Conservation (phyloP, 441 rosid genomes). For the Corymbia citriodora region DNA sequence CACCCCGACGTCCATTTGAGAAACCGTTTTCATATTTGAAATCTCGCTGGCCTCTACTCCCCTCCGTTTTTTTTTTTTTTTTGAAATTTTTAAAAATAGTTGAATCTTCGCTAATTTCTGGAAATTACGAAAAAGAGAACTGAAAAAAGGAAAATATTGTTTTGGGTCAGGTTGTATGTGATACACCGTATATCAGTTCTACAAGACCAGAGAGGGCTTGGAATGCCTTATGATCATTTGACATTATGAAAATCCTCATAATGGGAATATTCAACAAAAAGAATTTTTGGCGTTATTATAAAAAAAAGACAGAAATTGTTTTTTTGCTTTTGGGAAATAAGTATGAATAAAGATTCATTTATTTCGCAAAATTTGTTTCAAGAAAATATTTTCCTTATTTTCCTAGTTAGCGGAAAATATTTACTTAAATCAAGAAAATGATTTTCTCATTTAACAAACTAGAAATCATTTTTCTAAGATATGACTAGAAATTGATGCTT, state of each 20-base stretch:
- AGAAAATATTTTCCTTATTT: background rate
- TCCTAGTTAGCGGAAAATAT: background rate
- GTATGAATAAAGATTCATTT: too few relatives aligned
- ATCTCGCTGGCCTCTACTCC: background rate
- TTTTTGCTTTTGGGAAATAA: background rate
- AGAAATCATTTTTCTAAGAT: background rate
- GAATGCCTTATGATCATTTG: background rate
- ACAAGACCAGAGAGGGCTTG: background rate
- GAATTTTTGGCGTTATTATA: background rate
- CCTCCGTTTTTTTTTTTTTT: background rate
- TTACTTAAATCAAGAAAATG: background rate
- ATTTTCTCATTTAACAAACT: fast-evolving
- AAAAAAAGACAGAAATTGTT: background rate
- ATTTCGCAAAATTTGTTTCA: fast-evolving
- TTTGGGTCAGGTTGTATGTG: background rate
- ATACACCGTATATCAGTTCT: background rate
- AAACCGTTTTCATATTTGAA: background rate
- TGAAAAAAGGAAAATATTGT: background rate
- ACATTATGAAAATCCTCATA: background rate
- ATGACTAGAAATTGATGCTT: fast-evolving
- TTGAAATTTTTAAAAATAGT: background rate
- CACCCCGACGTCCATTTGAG: background rate
- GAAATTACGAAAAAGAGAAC: background rate
- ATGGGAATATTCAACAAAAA: background rate
- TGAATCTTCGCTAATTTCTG: background rate